These are phyloP conservation scores for Xerophyta viscosa DNA, from an alignment of 106 monocot genomes.

Conservation along the genomic window DNA sequence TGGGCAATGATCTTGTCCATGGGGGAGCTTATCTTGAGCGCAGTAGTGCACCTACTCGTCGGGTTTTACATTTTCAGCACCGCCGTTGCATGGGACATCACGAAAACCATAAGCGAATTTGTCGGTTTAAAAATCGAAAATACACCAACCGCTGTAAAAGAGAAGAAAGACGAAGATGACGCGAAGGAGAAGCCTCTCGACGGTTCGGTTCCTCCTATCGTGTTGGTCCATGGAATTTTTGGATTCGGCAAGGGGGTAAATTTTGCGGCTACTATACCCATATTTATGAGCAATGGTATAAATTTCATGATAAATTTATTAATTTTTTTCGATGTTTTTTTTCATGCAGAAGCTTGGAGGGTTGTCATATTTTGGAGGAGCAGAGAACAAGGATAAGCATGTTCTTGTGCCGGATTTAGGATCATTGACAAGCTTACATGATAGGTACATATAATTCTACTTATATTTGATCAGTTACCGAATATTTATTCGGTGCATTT, in stretches of 20 bases:
- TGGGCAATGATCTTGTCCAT: conserved; percentile 14
- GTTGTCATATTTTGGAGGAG: conserved; percentile 73
- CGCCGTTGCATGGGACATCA: conserved; percentile 71
- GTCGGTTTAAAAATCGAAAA: conserved; percentile 1
- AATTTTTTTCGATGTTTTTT: too few relatives aligned
- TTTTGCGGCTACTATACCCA: too few relatives aligned
- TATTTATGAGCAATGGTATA: too few relatives aligned
- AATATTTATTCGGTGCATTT: too few relatives aligned
- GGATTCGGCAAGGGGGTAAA: conserved; percentile 85
- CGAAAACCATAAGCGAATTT: conserved; percentile 20
- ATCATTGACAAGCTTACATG: conserved; percentile 73
- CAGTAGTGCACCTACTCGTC: conserved; percentile 49
- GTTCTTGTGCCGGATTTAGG: conserved; percentile 88
- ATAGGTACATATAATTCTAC: conserved; percentile 69
- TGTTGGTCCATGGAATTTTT: conserved; percentile 83
- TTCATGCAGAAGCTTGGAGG: conserved; percentile 82
- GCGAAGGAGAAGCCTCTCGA: conserved; percentile 5
- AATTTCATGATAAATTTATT: too few relatives aligned
- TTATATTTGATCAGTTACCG: too few relatives aligned
- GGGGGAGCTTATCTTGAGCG: conserved; percentile 54
- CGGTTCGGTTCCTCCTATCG: conserved; percentile 47
- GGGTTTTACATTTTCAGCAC: conserved; percentile 86
- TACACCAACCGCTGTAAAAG: not conserved
- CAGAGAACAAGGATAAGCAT: conserved; percentile 74
- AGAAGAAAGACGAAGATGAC: conserved; percentile 1